These are phyloP conservation scores for Coemansia sp. DNA, from an alignment of 192 early-diverging fungal genomes.

Conservation along the genomic window DNA sequence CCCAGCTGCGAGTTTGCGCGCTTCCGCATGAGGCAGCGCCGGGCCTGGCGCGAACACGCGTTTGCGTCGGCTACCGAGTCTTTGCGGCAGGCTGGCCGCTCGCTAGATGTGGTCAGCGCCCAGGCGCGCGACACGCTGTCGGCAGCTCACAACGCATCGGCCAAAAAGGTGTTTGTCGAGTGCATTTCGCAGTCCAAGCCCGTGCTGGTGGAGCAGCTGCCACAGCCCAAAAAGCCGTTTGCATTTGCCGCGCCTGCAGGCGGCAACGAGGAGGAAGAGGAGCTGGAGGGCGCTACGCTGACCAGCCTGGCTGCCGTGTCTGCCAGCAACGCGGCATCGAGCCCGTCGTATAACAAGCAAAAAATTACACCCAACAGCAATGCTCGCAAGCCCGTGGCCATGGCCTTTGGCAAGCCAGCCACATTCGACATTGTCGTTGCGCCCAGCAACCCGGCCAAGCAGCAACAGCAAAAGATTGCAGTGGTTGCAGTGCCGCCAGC, in stretches of 20 bases:
- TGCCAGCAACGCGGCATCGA: neutral
- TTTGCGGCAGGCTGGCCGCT: conserved; percentile 27
- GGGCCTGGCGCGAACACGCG: conserved; percentile 21
- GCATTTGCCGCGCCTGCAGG: neutral
- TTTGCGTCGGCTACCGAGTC: conserved; percentile 30
- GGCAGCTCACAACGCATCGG: conserved; percentile 24
- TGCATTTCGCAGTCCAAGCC: conserved; percentile 3
- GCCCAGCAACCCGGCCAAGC: conserved; percentile 7
- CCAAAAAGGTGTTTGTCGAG: conserved; percentile 37
- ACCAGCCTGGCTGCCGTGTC: conserved; percentile 15
- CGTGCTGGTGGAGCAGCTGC: neutral
- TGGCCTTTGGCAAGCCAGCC: conserved; percentile 45
- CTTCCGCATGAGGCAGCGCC: conserved; percentile 33
- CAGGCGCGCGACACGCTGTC: conserved; percentile 22
- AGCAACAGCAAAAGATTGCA: neutral
- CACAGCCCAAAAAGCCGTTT: conserved; percentile 3
- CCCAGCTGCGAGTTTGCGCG: conserved; percentile 48
- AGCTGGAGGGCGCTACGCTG: conserved; percentile 37
- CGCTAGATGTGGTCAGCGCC: conserved; percentile 27
- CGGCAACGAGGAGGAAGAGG: conserved; percentile 5
- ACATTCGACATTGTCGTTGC: conserved; percentile 30
- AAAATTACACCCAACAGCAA: neutral
- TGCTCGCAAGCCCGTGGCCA: conserved; percentile 30
- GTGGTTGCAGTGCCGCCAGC: conserved; percentile 17
- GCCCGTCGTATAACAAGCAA: neutral